Evolutionary conservation across 495 filamentous ascomycete species (phyloP), one percentile per base, ranked within the genome.

Genomic region (Aspergillus indologenus): DNA sequence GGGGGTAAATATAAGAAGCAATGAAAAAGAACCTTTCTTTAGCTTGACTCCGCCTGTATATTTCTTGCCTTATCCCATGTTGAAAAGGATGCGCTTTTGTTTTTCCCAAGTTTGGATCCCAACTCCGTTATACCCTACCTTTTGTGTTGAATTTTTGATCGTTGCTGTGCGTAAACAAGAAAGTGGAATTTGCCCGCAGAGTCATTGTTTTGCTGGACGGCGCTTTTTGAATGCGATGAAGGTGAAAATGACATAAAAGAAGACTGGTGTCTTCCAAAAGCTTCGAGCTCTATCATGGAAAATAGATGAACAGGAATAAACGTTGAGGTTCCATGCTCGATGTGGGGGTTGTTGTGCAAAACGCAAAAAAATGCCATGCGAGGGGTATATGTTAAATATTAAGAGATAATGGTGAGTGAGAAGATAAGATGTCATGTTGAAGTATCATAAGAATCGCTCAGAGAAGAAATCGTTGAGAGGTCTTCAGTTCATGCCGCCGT

Each of bases 401-500:
- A 29, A 29, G 34, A 40, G 34, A 40, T 40, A 11, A 9, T 15
- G 5, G 34, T 40, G 34, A 40, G 65, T 58, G 51, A 45, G 65
- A 65, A 67, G 71, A 72, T 71, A 68, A 72, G 71, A 71, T 51
- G 70, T 69, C 67, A 75, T 76, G 75, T 77, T 77, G 73, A 77
- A 76, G 70, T 71, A 52, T 40, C 34, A 40, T 58, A 62, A 65
- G 67, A 64, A 73, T 73, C 73, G 73, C 71, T 74, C 66, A 70
- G 67, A 61, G 75, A 76, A 76, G 72, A 76, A 78, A 71, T 78
- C 75, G 75, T 78, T 78, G 75, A 78, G 75, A 76, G 68, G 71
- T 76, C 73, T 76, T 78, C 75, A 72, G 63, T 44, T 76, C 75
- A 67, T 78, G 68, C 72, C 72, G 73, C 73, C 75, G 69, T 78